Base-by-base conservation (phyloP, 2,329 filamentous ascomycete genomes). In the Fusarium liriodendri region DNA sequence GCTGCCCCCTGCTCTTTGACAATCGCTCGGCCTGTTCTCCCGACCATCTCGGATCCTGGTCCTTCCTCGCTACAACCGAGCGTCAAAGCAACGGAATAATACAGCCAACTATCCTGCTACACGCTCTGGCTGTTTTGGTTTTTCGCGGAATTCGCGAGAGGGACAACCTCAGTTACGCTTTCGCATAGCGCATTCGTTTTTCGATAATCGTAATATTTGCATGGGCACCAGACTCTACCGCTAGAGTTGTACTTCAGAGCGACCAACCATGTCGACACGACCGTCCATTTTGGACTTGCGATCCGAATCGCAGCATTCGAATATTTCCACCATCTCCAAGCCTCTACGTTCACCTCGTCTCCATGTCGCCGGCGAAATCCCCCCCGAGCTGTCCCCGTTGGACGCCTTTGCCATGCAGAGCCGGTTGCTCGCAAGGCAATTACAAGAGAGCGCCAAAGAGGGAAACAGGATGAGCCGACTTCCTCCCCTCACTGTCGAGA, bases 381-480 rank as follows among this genome's bases (percentile, higher is more conserved):
- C 97, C 22, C 97, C 97, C 6, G 94, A 97, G 62, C 88, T 98
- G 66, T 98, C 97, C 9, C 97, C 97, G 13, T 89, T 99, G 74
- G 97, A 99, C 87, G 96, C 96, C 57, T 97, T 99, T 81, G 96
- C 96, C 25, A 89, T 96, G 71, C 96, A 98, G 80, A 97, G 95
- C 77, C 92, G 96, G 67, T 85, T 97, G 77, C 89, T 99, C 61
- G 95, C 95, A 42, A 94, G 91, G 83, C 93, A 97, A 83, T 90
- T 99, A 70, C 93, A 98, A 82, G 92, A 97, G 76, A 92, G 90
- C 73, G 89, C 90, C 79, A 91, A 90, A 79, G 89, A 90, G 71
- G 95, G 94, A 59, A 91, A 92, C 74, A 90, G 95, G 67, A 89
- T 98, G 84, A 98, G 95, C 84, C 90, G 96, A 47, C 85, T 98